phyloP scores from a whole-genome alignment of 768 basidiomycete genomes.

The Udeniomyces megalosporus region DNA sequence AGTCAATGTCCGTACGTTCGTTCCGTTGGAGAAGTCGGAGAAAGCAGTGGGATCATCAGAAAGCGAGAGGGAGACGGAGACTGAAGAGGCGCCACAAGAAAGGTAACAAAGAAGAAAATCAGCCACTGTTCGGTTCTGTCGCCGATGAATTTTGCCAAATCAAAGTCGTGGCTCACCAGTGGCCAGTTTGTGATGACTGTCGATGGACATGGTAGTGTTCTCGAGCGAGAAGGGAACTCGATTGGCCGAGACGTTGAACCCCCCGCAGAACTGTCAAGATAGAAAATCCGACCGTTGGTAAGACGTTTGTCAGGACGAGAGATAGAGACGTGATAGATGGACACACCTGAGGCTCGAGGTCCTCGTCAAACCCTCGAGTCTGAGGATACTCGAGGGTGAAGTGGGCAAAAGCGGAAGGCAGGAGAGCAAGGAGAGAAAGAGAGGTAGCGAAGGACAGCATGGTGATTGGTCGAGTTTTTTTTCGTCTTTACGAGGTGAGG shows the following conservation, averaged over 20 bases:
- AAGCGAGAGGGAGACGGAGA: constrained; percentile 8
- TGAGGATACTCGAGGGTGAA: constrained; percentile 64
- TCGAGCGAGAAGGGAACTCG: constrained; percentile 55
- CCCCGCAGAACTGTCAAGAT: too few species aligned
- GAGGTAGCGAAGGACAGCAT: constrained; percentile 17
- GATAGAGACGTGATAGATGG: too few species aligned
- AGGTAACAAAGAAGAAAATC: background rate
- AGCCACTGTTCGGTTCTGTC: background rate
- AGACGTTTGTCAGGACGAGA: background rate
- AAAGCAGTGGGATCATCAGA: background rate
- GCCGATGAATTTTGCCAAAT: too few species aligned
- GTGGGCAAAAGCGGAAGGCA: constrained; percentile 43
- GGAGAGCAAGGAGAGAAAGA: constrained; percentile 26
- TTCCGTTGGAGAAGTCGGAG: constrained; percentile 1
- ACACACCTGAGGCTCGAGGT: constrained; percentile 25
- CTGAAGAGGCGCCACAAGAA: background rate
- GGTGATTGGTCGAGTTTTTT: too few species aligned
- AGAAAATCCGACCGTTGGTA: background rate
- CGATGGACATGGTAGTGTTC: constrained; percentile 43
- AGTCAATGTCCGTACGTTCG: background rate
- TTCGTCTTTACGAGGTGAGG: too few species aligned
- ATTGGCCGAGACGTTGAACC: constrained; percentile 42
- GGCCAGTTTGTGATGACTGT: constrained; percentile 41
- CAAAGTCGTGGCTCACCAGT: constrained; percentile 2
- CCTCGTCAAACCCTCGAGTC: constrained; percentile 56